Evolutionary conservation across 176 grass and related monocot genomes (phyloP), one percentile per base, ranked within the genome.

Genomic region (Oryza nivara): DNA sequence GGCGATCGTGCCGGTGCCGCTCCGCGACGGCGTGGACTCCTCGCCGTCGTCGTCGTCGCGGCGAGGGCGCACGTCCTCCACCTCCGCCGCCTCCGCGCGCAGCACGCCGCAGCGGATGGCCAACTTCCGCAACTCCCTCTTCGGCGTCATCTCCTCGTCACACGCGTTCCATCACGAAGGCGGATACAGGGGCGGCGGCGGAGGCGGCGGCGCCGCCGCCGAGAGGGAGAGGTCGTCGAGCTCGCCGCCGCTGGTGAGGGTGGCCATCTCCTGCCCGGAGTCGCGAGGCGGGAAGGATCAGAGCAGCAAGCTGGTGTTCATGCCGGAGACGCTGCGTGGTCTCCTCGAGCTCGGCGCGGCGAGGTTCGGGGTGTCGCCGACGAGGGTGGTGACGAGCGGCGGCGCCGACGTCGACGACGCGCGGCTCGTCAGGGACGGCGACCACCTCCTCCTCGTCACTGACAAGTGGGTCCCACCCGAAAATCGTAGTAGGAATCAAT

Each of bases 121-220:
- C 46, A 88, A 80, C 76, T 95, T 95, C 65, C 86, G 88, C 5
- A 92, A 97, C 87, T 95, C 92, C 34, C 68, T 97, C 22, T 95
- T 97, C 63, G 92, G 91, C 12, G 49, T 93, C 20, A 71, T 95
- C 41, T 92, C 88, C 8, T 86, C 90, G 12, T 78, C 87, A 11
- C 58, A 87, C 19, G 48, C 15, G 25, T 30, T 63, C 52, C 65
- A 20, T 43, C 77, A 68, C 12, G 20, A 54, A 0, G 72, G 12
- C 40, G 66, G 14, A 9, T 34, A 23, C 58, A 63, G 67, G 34
- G 40, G 11, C 9, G 52, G 75, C 40, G 40, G 1, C 40, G 40
- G 67, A 23, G 40, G 11, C 9, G 52, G 75, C 40, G 40, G 1
- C 40, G 40, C 7, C 7, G 40, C 40, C 40, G 6, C 40, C 13